Conservation (phyloP, 352 stramenopile genomes). For the Plasmopara halstedii region DNA sequence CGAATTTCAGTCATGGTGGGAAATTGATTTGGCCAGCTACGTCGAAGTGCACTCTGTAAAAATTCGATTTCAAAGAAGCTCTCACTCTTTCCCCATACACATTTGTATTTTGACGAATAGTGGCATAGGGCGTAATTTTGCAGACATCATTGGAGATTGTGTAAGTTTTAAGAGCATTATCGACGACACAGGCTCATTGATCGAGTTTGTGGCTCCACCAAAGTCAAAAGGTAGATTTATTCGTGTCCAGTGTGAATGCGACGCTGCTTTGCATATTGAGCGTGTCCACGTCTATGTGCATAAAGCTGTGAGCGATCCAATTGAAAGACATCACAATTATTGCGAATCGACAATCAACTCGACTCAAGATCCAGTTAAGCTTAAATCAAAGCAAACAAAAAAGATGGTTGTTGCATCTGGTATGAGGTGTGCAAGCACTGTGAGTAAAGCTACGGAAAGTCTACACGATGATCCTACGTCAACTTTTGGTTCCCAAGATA, state of each 20-base stretch:
- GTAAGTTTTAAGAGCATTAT: conserved; percentile 32
- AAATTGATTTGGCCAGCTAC: conserved; percentile 47
- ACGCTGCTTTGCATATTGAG: conserved; percentile 53
- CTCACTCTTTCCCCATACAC: conserved; percentile 38
- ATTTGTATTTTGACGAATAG: conserved; percentile 61
- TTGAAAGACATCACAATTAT: conserved; percentile 13
- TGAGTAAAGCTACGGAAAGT: not conserved
- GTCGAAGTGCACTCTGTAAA: conserved; percentile 41
- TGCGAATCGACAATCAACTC: no score
- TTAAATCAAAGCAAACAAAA: no score
- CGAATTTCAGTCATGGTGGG: conserved; percentile 49
- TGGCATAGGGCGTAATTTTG: conserved; percentile 42
- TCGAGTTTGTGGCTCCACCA: conserved; percentile 39
- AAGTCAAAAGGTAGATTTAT: conserved; percentile 56
- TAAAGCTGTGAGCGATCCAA: conserved; percentile 19
- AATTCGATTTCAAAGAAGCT: conserved; percentile 26
- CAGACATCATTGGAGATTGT: conserved; percentile 45
- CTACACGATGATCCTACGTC: conserved; percentile 5
- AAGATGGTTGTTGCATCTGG: no score
- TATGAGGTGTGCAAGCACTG: not conserved
- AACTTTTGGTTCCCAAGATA: conserved; percentile 46
- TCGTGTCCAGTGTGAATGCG: conserved; percentile 39
- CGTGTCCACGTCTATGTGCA: conserved; percentile 43
- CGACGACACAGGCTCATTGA: conserved; percentile 19
- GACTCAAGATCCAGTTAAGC: no score